phyloP scores from a whole-genome alignment of 106 monocot species.

The Dendrobium catenatum region DNA sequence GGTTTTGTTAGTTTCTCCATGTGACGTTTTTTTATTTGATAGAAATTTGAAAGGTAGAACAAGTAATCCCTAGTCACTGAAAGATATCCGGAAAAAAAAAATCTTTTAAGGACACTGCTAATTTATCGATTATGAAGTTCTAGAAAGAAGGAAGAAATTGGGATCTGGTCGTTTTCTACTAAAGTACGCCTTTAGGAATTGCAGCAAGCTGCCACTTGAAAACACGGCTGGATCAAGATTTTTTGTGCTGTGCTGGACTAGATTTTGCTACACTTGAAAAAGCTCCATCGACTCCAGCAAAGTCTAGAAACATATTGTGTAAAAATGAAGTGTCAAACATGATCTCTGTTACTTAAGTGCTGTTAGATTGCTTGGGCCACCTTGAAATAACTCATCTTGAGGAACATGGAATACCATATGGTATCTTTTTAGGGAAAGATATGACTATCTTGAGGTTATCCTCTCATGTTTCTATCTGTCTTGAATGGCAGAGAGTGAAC shows the following conservation, averaged over 20 bases:
- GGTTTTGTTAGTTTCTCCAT: background rate
- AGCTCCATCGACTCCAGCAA: background rate
- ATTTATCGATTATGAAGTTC: background rate
- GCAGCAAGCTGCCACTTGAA: background rate
- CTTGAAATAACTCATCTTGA: too few relatives aligned
- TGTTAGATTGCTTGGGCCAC: too few relatives aligned
- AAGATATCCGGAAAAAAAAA: background rate
- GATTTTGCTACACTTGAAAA: background rate
- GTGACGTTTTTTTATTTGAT: background rate
- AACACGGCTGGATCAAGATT: background rate
- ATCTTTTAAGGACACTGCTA: background rate
- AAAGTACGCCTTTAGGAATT: background rate
- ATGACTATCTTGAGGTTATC: too few relatives aligned
- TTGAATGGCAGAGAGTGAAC: too few relatives aligned
- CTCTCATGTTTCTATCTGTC: too few relatives aligned
- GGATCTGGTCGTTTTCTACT: background rate
- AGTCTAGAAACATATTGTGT: background rate
- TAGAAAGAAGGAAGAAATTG: background rate
- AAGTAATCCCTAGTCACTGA: background rate
- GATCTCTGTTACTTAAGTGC: too few relatives aligned
- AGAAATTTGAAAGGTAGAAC: background rate
- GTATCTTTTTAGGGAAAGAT: too few relatives aligned
- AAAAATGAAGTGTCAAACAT: background rate
- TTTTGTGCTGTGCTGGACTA: background rate
- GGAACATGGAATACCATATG: too few relatives aligned